These are phyloP conservation scores for Exophiala lecanii-corni DNA, from an alignment of 2,329 filamentous ascomycete genomes.

Conservation along the genomic window DNA sequence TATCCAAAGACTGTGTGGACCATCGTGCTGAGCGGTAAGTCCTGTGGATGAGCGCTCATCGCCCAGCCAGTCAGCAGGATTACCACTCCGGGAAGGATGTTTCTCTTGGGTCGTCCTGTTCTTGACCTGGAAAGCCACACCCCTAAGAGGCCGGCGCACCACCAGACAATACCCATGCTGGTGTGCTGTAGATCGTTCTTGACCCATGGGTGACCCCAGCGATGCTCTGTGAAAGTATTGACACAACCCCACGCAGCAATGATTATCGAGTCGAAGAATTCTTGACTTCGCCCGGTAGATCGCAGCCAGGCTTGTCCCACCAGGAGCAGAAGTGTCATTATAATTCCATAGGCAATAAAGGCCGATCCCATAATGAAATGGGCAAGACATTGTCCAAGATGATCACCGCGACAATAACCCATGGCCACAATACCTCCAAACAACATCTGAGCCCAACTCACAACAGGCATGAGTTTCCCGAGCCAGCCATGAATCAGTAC, in stretches of 20 bases:
- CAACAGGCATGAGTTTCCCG: slow-evolving; percentile 80
- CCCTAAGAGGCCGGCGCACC: slow-evolving; percentile 84
- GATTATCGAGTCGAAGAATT: slow-evolving; percentile 90
- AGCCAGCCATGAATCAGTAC: slow-evolving; percentile 72
- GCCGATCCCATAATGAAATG: slow-evolving; percentile 99
- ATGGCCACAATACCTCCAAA: slow-evolving; percentile 90
- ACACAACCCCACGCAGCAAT: slow-evolving; percentile 95
- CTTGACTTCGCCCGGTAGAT: slow-evolving; percentile 78
- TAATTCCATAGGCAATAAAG: slow-evolving; percentile 88
- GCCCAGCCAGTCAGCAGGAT: slow-evolving; percentile 90
- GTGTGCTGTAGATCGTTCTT: slow-evolving; percentile 96
- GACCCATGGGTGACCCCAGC: slow-evolving; percentile 85
- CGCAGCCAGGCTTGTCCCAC: slow-evolving; percentile 86
- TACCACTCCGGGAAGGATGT: slow-evolving; percentile 87
- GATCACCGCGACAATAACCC: slow-evolving; percentile 89
- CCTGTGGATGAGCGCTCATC: slow-evolving; percentile 89
- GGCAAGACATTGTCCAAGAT: slow-evolving; percentile 85
- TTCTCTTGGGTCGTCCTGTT: slow-evolving; percentile 80
- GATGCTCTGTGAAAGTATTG: slow-evolving; percentile 97
- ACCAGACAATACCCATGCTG: slow-evolving; percentile 99
- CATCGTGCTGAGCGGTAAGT: slow-evolving; percentile 76
- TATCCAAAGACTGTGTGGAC: slow-evolving; percentile 90
- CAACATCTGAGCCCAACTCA: slow-evolving; percentile 89
- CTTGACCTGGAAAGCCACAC: slow-evolving; percentile 86
- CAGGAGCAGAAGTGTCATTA: slow-evolving; percentile 78